These are phyloP conservation scores for Epichloe amarillans DNA, from an alignment of 2,329 filamentous ascomycete genomes.

Conservation along the genomic window DNA sequence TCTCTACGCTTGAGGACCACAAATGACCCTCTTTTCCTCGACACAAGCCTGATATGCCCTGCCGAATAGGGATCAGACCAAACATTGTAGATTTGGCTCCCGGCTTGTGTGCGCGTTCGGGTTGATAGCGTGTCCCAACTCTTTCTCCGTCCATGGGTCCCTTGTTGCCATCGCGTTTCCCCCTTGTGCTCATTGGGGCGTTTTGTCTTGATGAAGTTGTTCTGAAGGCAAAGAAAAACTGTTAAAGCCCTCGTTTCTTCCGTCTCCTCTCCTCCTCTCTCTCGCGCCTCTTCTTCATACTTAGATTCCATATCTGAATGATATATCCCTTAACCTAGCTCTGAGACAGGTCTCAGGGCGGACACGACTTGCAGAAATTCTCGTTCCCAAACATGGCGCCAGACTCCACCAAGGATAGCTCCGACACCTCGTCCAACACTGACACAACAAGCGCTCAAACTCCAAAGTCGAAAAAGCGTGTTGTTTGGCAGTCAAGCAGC, in stretches of 20 bases:
- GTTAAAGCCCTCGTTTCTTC: not conserved
- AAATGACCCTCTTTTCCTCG: constrained; percentile 6
- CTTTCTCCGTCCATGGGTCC: not conserved
- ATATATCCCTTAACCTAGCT: constrained; percentile 1
- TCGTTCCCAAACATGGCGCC: constrained; percentile 10
- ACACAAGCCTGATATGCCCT: not conserved
- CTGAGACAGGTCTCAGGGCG: constrained; percentile 14
- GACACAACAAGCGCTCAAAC: constrained; percentile 13
- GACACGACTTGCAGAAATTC: constrained; percentile 9
- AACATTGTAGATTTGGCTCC: constrained; percentile 1
- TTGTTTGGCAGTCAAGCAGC: constrained; percentile 23
- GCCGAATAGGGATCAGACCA: not conserved
- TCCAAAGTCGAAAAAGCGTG: constrained; percentile 27
- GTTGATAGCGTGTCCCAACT: not conserved
- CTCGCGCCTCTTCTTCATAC: not conserved
- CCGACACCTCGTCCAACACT: constrained; percentile 11
- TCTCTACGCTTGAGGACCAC: constrained; percentile 1
- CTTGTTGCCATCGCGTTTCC: not conserved
- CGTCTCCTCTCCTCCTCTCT: not conserved
- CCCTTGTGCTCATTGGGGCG: not conserved
- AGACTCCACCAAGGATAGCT: constrained; percentile 15
- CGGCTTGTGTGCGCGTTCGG: not conserved
- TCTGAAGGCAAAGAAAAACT: not conserved
- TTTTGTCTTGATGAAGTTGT: not conserved
- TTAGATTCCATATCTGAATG: constrained; percentile 2